Evolutionary conservation across 805 yeast species (phyloP).

Genomic region (Metschnikowia lachancei): DNA sequence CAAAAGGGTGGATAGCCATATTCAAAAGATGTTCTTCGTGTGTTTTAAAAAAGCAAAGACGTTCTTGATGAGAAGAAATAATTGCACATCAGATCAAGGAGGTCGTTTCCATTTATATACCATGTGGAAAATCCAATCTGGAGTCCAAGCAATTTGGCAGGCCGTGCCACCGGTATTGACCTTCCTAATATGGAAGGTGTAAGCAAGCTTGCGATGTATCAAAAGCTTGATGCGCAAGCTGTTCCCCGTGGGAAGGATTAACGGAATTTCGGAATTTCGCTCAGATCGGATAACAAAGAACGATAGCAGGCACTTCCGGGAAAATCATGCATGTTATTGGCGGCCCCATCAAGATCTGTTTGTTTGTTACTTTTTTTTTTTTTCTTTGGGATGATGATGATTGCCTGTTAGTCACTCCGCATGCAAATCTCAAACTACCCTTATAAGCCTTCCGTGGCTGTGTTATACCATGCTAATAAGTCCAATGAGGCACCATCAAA

Average conservation of each 20-base stretch:
- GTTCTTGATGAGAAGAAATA: not conserved
- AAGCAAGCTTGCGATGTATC: not conserved
- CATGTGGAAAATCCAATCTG: not conserved
- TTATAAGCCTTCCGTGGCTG: too few relatives aligned
- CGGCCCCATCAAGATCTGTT: not conserved
- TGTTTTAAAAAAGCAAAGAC: not conserved
- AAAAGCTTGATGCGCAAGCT: not conserved
- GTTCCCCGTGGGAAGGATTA: not conserved
- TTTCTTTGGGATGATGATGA: too few relatives aligned
- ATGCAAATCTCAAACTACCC: too few relatives aligned
- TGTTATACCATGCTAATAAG: too few relatives aligned
- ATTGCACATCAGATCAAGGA: not conserved
- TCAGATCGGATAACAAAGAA: too few relatives aligned
- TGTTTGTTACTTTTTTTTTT: too few relatives aligned
- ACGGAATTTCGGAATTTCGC: constrained; percentile 1
- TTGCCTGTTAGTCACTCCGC: too few relatives aligned
- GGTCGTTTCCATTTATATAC: not conserved
- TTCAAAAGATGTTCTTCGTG: not conserved
- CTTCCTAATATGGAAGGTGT: constrained; percentile 12
- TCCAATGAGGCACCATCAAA: too few relatives aligned
- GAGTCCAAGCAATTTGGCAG: not conserved
- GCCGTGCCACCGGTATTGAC: constrained; percentile 7
- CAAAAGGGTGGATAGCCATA: constrained; percentile 50
- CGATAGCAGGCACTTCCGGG: too few relatives aligned
- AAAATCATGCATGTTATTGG: not conserved